Evolutionary conservation across 106 monocot genomes (phyloP).

Genomic region (Allium cepa): DNA sequence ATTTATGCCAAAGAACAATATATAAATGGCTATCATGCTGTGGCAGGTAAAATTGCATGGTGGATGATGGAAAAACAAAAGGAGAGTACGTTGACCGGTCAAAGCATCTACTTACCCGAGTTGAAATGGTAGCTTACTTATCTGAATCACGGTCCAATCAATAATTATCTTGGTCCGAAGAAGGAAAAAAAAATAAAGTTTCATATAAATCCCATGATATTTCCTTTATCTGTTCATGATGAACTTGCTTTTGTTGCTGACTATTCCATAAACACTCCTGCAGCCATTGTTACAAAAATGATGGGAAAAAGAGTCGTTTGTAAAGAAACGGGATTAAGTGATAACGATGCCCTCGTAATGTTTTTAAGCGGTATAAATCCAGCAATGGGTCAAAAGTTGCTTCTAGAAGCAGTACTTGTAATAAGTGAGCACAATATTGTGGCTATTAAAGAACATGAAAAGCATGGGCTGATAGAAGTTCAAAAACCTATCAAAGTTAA

Average conservation of each 20-base stretch:
- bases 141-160: constrained; percentile 62
- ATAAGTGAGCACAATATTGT: constrained; percentile 38
- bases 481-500: constrained; percentile 20
- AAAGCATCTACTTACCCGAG: constrained; percentile 62
- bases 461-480: constrained; percentile 17
- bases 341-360: constrained; percentile 75
- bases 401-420: constrained; percentile 69
- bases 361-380: constrained; percentile 87
- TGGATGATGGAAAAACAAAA: constrained; percentile 97
- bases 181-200: constrained; percentile 66
- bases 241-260: constrained; percentile 85
- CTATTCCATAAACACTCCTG: constrained; percentile 56
- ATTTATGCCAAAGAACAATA: constrained; percentile 72
- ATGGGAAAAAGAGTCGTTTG: constrained; percentile 60
- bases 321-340: constrained; percentile 74
- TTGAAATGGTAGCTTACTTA: constrained; percentile 63
- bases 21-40: constrained; percentile 35
- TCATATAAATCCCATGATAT: constrained; percentile 40
- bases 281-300: constrained; percentile 60
- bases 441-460: constrained; percentile 32
- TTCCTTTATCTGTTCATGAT: constrained; percentile 90
- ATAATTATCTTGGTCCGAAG: constrained; percentile 82
- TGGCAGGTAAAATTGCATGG: constrained; percentile 66
- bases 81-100: constrained; percentile 83
- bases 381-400: constrained; percentile 66